phyloP scores from a whole-genome alignment of 148 eudicot genomes.

The Camellia sinensis region DNA sequence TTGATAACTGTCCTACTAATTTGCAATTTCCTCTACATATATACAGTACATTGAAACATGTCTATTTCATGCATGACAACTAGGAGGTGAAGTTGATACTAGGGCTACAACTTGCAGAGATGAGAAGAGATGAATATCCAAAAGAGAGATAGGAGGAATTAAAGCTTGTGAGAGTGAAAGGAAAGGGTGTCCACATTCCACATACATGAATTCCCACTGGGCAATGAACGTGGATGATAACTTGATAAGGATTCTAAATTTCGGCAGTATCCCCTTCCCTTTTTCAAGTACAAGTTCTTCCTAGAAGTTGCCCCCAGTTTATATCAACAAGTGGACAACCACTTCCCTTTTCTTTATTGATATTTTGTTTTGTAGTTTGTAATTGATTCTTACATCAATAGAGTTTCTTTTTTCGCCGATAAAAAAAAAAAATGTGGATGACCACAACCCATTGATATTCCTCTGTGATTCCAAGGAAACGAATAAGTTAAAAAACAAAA shows the following conservation, averaged over 20 bases:
- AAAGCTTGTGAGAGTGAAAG: conserved; percentile 22
- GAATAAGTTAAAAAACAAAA: no score
- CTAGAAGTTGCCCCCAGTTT: neutral
- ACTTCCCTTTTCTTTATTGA: neutral
- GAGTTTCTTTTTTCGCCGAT: no score
- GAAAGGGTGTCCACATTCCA: conserved; percentile 12
- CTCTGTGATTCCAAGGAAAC: no score
- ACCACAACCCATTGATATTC: no score
- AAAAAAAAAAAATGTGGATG: no score
- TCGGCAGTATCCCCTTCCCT: neutral
- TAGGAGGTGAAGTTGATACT: neutral
- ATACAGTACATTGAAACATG: neutral
- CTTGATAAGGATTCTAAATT: conserved; percentile 23
- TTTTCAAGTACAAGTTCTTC: conserved; percentile 1
- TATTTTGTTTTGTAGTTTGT: no score
- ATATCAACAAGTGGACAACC: neutral
- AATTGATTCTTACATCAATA: no score
- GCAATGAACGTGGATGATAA: conserved; percentile 12
- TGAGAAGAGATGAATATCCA: neutral
- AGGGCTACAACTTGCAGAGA: conserved; percentile 7
- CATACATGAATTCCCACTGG: conserved; percentile 11
- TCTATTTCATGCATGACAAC: conserved; percentile 3
- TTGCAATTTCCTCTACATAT: no score
- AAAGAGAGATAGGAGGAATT: neutral
- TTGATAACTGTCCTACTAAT: no score